A percentile compares a stretch with the other conserved stretches of the same genome.
Evolutionary conservation across 2,329 filamentous ascomycete species (phyloP).

Genomic region (Fusarium pseudocircinatum): DNA sequence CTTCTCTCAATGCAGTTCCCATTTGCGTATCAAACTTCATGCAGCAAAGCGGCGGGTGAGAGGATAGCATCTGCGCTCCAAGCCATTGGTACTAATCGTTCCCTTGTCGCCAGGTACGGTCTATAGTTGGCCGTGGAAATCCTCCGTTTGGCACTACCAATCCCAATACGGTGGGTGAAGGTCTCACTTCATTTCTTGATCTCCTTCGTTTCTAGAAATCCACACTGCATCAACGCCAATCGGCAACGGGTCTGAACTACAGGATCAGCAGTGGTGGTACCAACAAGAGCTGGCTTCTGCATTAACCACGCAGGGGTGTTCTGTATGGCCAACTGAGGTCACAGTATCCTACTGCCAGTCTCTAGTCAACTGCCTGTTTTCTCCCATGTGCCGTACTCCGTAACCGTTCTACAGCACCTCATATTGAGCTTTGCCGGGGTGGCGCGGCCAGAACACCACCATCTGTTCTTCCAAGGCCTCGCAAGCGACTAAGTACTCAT

Average conservation of each 20-base stretch:
- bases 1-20: conserved; percentile 24
- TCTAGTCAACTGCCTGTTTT: background rate
- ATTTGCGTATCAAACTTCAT: conserved; percentile 23
- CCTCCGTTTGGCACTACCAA: conserved; percentile 8
- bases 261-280: conserved; percentile 12
- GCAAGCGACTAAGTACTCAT: background rate
- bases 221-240: conserved; percentile 22
- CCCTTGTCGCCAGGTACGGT: conserved; percentile 23
- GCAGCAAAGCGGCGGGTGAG: conserved; percentile 17
- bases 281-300: conserved; percentile 10
- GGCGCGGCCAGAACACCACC: conserved; percentile 12
- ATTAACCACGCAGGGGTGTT: conserved; percentile 9
- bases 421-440: background rate
- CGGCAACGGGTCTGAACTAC: conserved; percentile 16
- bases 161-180: conserved; percentile 20
- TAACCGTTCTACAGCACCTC: background rate
- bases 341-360: background rate
- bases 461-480: background rate
- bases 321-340: conserved; percentile 2
- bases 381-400: background rate
- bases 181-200: conserved; percentile 35
- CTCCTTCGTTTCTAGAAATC: conserved; percentile 36
- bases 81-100: conserved; percentile 19
- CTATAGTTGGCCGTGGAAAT: conserved; percentile 31
- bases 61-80: conserved; percentile 4